Evolutionary conservation across 768 basidiomycete species (phyloP), one percentile per base, ranked within the genome.

Genomic region (Russula foetens): DNA sequence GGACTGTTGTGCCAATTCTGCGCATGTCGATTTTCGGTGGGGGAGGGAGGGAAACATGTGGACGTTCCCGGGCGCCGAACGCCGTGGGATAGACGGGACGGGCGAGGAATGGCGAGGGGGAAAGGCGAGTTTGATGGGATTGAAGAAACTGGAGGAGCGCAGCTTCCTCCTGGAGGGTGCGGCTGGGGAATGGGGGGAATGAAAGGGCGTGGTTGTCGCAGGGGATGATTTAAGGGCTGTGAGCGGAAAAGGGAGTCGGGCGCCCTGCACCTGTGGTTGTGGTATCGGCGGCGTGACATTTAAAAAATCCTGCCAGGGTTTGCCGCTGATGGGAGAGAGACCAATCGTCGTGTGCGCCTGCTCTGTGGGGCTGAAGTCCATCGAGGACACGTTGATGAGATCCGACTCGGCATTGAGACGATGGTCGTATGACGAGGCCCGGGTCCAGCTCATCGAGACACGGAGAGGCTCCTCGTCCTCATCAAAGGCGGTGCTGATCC

Each of bases 81-180:
- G 64, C 41, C 43, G 56, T 55, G 49, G 53, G 12, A 62, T 26
- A 15, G 68, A 58, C 3, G 67, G 60, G 1, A 54, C 14, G 17
- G 68, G 66, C 4, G 71, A 70, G 3, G 64, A 62, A 11, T 71
- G 69, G 39, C 68, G 69, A 26, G 68, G 69, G 4, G 70, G 69
- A 59, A 72, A 71, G 15, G 70, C 69, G 47, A 71, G 66, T 49
- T 67, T 67, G 63, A 74, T 68, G 56, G 72, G 71, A 59, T 70
- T 69, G 59, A 74, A 66, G 62, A 73, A 68, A 63, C 70, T 69
- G 11, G 72, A 66, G 55, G 67, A 67, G 52, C 67, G 70, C 19
- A 63, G 63, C 33, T 66, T 66, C 79, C 77, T 56, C 60, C 67
- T 65, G 64, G 64, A 31, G 58, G 66, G 43, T 62, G 55, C 54